Percentiles rank a stretch among this genome's conserved stretches.
These are phyloP conservation scores for Cyclotella choctawhatcheeana DNA, from an alignment of 108 stramenopile species.

Conservation along the genomic window DNA sequence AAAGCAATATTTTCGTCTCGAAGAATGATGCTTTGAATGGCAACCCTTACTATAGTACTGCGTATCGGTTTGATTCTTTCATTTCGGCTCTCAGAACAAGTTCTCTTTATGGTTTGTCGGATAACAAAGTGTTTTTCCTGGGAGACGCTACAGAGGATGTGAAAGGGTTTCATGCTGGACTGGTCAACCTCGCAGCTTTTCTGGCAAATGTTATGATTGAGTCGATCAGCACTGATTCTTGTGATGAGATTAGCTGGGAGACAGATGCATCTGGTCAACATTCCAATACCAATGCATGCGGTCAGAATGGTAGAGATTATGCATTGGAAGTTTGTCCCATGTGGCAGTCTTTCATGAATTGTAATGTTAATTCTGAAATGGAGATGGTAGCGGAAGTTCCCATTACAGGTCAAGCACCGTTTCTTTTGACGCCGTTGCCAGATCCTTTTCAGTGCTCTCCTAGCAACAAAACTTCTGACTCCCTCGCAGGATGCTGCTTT, in stretches of 20 bases:
- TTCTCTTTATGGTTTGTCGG: slow-evolving; percentile 23
- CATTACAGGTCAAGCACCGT: slow-evolving; percentile 18
- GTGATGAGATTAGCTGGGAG: slow-evolving; percentile 32
- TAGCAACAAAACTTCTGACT: slow-evolving; percentile 1
- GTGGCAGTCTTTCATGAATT: slow-evolving; percentile 36
- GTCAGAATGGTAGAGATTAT: slow-evolving; percentile 33
- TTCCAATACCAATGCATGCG: slow-evolving; percentile 34
- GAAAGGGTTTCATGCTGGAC: slow-evolving; percentile 32
- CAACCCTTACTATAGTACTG: slow-evolving; percentile 30
- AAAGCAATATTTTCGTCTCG: slow-evolving; percentile 30
- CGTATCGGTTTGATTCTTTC: slow-evolving; percentile 23
- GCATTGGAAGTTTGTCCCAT: slow-evolving; percentile 17
- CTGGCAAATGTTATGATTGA: slow-evolving; percentile 38
- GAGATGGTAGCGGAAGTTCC: slow-evolving; percentile 18
- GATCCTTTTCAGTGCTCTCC: slow-evolving; percentile 34
- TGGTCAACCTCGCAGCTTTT: slow-evolving; percentile 38
- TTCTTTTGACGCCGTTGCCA: slow-evolving; percentile 3
- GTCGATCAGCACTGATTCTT: slow-evolving; percentile 32
- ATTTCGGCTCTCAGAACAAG: slow-evolving; percentile 26
- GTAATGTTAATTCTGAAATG: slow-evolving; percentile 16
- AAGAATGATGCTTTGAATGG: slow-evolving; percentile 18
- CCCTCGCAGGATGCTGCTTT: slow-evolving; percentile 38
- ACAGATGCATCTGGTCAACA: slow-evolving; percentile 20
- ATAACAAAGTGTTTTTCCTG: slow-evolving; percentile 20
- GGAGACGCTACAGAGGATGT: slow-evolving; percentile 6